Conservation (phyloP, 768 basidiomycete species). For the Auricularia auricula-judae region DNA sequence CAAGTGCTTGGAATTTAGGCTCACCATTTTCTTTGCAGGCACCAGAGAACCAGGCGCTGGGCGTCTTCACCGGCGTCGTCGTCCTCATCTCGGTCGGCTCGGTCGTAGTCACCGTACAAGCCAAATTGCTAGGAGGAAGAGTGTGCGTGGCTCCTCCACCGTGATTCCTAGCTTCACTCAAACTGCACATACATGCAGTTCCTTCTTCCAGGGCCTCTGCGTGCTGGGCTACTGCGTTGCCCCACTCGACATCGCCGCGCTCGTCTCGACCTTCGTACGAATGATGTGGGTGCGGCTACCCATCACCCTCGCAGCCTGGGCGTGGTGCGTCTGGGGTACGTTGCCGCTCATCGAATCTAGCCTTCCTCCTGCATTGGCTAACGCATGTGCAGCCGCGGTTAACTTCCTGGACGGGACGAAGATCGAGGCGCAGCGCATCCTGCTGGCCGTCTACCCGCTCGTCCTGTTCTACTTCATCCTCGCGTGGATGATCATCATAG, state of each 20-base stretch:
- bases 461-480: constrained; percentile 88
- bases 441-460: constrained; percentile 94
- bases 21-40: too few relatives aligned
- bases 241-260: constrained; percentile 81
- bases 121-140: constrained; percentile 48
- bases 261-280: constrained; percentile 77
- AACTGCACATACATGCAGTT: constrained; percentile 29
- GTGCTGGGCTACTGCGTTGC: constrained; percentile 93
- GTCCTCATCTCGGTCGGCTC: constrained; percentile 88
- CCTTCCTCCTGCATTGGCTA: neutral
- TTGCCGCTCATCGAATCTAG: neutral
- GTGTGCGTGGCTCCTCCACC: constrained; percentile 27
- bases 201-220: constrained; percentile 94
- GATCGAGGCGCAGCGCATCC: constrained; percentile 79
- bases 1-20: too few relatives aligned
- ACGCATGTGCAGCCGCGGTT: constrained; percentile 54
- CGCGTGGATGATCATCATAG: constrained; percentile 95
- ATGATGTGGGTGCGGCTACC: constrained; percentile 82
- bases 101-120: constrained; percentile 87
- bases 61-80: constrained; percentile 89
- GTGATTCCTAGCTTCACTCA: neutral
- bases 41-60: constrained; percentile 68
- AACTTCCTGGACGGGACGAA: constrained; percentile 94
- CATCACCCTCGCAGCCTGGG: constrained; percentile 78
- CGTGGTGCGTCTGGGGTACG: constrained; percentile 95